phyloP scores from a whole-genome alignment of 441 rosid genomes.

The Kokia cookei region DNA sequence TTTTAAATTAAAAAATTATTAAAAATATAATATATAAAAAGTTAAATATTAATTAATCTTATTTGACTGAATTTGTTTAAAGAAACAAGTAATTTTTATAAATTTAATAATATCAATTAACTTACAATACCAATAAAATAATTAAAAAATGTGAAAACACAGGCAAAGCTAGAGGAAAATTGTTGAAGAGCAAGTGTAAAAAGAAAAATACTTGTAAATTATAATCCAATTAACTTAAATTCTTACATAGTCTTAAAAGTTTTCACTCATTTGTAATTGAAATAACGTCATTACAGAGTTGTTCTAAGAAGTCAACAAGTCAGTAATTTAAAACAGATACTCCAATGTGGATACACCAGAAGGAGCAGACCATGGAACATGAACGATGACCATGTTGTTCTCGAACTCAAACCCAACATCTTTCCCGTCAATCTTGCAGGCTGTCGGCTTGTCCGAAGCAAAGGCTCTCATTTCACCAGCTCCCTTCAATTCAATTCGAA shows the following conservation, averaged over 20 bases:
- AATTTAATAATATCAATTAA: too few relatives aligned
- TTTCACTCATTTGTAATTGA: background rate
- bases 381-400: slow-evolving; percentile 36
- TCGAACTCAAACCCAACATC: slow-evolving; percentile 46
- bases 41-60: too few relatives aligned
- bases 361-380: slow-evolving; percentile 57
- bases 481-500: slow-evolving; percentile 49
- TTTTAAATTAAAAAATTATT: too few relatives aligned
- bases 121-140: too few relatives aligned
- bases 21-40: too few relatives aligned
- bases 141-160: too few relatives aligned
- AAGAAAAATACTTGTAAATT: background rate
- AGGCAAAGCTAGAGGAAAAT: too few relatives aligned
- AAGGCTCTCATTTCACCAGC: slow-evolving; percentile 56
- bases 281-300: background rate
- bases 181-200: too few relatives aligned
- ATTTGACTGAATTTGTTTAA: too few relatives aligned
- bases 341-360: slow-evolving; percentile 39
- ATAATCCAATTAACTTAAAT: background rate
- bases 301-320: background rate
- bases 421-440: slow-evolving; percentile 50
- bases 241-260: background rate
- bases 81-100: too few relatives aligned
- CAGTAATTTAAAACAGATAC: slow-evolving; percentile 34
- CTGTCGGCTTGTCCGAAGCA: slow-evolving; percentile 54